A percentile compares a stretch with the other conserved stretches of the same genome.
Conservation (phyloP, 805 yeast species). For the Ascoidea rubescens region DNA sequence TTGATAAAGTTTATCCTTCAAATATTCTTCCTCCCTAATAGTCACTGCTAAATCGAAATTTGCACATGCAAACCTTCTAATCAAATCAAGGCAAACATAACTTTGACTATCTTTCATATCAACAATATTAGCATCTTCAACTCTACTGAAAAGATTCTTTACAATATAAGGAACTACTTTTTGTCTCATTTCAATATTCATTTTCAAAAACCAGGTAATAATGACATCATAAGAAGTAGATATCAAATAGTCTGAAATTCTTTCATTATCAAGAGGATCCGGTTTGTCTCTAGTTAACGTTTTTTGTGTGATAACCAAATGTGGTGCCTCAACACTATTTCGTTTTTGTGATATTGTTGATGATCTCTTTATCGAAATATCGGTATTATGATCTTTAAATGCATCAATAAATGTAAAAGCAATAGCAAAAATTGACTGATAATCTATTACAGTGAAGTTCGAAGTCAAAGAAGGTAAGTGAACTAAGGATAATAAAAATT, state of each 20-base stretch:
- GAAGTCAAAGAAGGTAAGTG: slow-evolving; percentile 54
- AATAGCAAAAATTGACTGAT: slow-evolving; percentile 68
- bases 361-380: slow-evolving; percentile 9
- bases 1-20: slow-evolving; percentile 9
- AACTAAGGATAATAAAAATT: slow-evolving; percentile 54
- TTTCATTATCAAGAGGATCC: slow-evolving; percentile 14
- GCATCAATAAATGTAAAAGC: slow-evolving; percentile 69
- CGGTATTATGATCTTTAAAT: slow-evolving; percentile 31
- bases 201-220: slow-evolving; percentile 56
- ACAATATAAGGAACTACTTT: slow-evolving; percentile 49
- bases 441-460: slow-evolving; percentile 65
- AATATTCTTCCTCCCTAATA: slow-evolving; percentile 7
- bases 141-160: slow-evolving; percentile 31
- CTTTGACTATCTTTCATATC: slow-evolving; percentile 28
- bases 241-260: slow-evolving; percentile 46
- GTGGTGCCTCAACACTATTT: slow-evolving; percentile 14
- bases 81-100: slow-evolving; percentile 51
- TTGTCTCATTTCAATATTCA: slow-evolving; percentile 43
- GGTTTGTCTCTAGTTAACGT: slow-evolving; percentile 2
- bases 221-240: slow-evolving; percentile 57
- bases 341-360: slow-evolving; percentile 11
- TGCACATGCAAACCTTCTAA: slow-evolving; percentile 51
- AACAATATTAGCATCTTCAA: slow-evolving; percentile 22
- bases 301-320: slow-evolving; percentile 13
- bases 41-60: slow-evolving; percentile 21